phyloP scores from a whole-genome alignment of 169 alveolate species.

The Plasmodium ovale region DNA sequence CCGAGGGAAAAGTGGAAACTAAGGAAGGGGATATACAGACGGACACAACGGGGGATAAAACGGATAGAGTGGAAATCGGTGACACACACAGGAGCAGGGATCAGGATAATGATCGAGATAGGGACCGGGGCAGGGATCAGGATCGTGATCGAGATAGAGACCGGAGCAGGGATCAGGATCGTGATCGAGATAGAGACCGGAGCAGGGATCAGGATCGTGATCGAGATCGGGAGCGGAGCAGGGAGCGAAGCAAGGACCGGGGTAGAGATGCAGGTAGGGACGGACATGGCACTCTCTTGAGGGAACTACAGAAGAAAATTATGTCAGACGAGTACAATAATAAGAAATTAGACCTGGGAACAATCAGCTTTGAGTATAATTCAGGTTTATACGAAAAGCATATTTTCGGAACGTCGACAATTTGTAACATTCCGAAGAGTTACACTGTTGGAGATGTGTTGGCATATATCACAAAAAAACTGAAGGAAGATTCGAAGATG shows the following conservation, averaged over 20 bases:
- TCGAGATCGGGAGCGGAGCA: too few relatives aligned
- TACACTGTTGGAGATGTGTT: constrained; percentile 71
- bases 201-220: too few relatives aligned
- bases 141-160: too few relatives aligned
- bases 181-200: too few relatives aligned
- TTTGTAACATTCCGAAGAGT: constrained; percentile 58
- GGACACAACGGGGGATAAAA: background rate
- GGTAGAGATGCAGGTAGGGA: too few relatives aligned
- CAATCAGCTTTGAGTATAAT: constrained; percentile 51
- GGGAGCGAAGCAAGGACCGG: too few relatives aligned
- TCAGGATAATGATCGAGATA: background rate
- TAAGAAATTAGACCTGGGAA: constrained; percentile 13
- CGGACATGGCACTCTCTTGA: background rate
- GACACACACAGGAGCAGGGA: background rate
- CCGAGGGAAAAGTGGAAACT: background rate
- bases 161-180: too few relatives aligned
- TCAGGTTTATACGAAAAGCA: constrained; percentile 52
- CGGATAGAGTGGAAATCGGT: background rate
- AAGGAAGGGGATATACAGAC: background rate
- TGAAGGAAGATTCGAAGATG: constrained; percentile 57
- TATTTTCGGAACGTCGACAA: constrained; percentile 66
- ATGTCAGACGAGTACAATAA: constrained; percentile 12
- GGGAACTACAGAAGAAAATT: constrained; percentile 28
- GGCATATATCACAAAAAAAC: constrained; percentile 3
- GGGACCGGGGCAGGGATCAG: too few relatives aligned